Base-by-base conservation (phyloP, 768 basidiomycete genomes). In the Kwoniella sp. region DNA sequence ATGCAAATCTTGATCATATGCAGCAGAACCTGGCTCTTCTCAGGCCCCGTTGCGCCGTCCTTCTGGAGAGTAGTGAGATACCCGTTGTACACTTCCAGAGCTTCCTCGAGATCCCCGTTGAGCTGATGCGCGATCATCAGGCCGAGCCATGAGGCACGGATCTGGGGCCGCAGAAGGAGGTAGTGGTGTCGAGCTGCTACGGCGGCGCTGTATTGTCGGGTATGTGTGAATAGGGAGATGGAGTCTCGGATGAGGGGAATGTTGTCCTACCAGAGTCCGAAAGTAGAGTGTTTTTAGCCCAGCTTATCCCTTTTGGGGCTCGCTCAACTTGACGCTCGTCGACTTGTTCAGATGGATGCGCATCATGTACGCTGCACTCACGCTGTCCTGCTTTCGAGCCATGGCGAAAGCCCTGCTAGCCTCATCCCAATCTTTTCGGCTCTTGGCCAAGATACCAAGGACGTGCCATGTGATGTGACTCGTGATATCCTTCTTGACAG, bases 381-480 rank as follows among this genome's bases (percentile, higher is more conserved):
- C 94, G 83, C 89, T 89, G 83, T 98, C 96, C 74, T 90, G 91
- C 66, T 86, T 86, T 69, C 94, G 83, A 1, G 94, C 95, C 82
- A 92, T 90, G 1, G 86, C 87, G 81, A 97, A 98, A 26, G 93
- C 93, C 74, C 93, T 91, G 73, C 92, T 84, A 0, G 96, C 93
- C 74, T 94, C 93, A 70, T 92, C 91, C 73, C 92, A 97, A 76
- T 95, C 92, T 81, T 90, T 93, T 79, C 96, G 91, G 9, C 89
- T 89, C 80, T 95, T 92, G 79, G 93, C 90, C 23, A 96, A 87
- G 74, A 99, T 89, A 28, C 93, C 96, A 78, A 92, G 90, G 69
- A 98, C 95, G 81, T 99, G 96, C 94, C 96, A 98, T 77, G 89
- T 90, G 77, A 99, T 97, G 75, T 97, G 93, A 22, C 92, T 93